Evolutionary conservation across 148 eudicot species (phyloP).

Genomic region (Beta vulgaris): DNA sequence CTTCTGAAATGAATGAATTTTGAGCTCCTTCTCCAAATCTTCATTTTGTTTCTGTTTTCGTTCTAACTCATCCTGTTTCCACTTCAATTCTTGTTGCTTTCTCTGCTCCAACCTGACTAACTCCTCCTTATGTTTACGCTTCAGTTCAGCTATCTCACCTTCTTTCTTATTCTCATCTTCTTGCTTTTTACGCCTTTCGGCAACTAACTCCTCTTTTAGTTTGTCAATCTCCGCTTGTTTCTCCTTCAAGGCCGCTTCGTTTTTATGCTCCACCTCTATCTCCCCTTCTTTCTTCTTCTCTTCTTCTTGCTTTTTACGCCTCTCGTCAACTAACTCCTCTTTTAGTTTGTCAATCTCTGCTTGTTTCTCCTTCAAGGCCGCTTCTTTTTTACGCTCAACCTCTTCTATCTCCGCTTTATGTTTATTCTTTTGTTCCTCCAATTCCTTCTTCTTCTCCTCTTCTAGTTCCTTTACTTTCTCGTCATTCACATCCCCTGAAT

Average conservation of each 20-base stretch:
- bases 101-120: neutral
- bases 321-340: neutral
- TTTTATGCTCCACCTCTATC: neutral
- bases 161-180: neutral
- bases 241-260: too few relatives aligned
- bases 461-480: conserved; percentile 7
- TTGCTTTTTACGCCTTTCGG: neutral
- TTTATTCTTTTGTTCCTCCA: neutral
- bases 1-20: neutral
- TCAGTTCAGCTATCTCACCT: neutral
- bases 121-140: neutral
- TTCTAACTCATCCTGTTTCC: neutral
- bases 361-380: neutral
- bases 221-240: neutral
- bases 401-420: neutral
- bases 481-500: too few relatives aligned
- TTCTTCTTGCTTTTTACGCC: neutral
- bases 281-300: neutral
- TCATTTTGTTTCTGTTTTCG: too few relatives aligned
- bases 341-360: neutral
- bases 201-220: neutral
- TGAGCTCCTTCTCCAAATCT: neutral
- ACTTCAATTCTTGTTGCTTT: neutral
- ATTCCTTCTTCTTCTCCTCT: neutral
- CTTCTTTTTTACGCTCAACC: neutral